Evolutionary conservation across 2,329 filamentous ascomycete species (phyloP).

Genomic region (Cyphellophora europaea): DNA sequence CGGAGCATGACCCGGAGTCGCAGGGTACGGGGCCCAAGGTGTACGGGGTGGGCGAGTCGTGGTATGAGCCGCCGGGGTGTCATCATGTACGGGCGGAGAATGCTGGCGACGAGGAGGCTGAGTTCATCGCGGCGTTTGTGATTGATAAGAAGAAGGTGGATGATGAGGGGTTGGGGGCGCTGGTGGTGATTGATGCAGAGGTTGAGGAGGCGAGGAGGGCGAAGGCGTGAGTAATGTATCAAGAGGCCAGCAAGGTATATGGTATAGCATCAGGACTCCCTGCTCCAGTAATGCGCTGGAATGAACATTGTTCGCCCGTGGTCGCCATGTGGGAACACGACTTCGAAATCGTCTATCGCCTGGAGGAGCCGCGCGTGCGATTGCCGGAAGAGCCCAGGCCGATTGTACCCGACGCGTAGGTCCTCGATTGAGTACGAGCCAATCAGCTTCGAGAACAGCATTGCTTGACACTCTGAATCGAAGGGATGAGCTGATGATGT

Average conservation of each 20-base stretch:
- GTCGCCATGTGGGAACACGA: no score
- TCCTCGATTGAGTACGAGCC: no score
- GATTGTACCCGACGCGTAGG: no score
- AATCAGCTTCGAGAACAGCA: no score
- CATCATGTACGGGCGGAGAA: slow-evolving; percentile 6
- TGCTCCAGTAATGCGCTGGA: no score
- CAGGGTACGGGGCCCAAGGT: slow-evolving; percentile 3
- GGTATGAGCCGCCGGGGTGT: slow-evolving; percentile 8
- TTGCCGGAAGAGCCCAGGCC: no score
- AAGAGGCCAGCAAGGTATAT: not conserved
- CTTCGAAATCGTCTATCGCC: no score
- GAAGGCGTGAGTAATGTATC: not conserved
- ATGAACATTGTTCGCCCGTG: no score
- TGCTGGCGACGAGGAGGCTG: slow-evolving; percentile 3
- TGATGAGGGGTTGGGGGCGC: not conserved
- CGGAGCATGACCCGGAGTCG: slow-evolving; percentile 20
- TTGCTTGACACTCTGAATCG: no score
- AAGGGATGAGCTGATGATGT: no score
- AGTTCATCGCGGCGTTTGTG: slow-evolving; percentile 4
- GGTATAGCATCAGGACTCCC: no score
- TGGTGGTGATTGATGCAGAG: slow-evolving; percentile 3
- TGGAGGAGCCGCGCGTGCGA: no score
- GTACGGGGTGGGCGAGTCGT: slow-evolving; percentile 4
- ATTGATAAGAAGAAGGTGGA: slow-evolving; percentile 3
- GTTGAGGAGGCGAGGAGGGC: not conserved